phyloP scores from a whole-genome alignment of 108 stramenopile species.

The Aureococcus anophagefferens region DNA sequence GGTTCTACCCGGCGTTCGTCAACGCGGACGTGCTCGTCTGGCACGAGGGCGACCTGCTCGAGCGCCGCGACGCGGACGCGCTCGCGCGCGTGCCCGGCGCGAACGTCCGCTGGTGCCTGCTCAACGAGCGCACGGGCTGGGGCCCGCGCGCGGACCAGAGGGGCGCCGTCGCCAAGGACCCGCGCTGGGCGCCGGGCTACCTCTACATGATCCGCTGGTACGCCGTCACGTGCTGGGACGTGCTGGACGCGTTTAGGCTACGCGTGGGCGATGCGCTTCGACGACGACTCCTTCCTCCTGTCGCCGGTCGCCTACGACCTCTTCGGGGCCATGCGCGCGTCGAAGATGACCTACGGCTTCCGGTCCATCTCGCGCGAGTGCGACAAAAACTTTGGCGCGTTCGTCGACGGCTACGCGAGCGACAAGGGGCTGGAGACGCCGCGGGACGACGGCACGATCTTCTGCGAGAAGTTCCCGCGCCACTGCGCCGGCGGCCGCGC shows the following conservation, averaged over 20 bases:
- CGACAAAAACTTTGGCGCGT: background rate
- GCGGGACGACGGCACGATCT: background rate
- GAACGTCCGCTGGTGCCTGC: background rate
- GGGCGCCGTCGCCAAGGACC: background rate
- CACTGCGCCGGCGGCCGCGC: background rate
- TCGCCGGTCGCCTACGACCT: constrained; percentile 57
- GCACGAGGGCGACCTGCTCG: background rate
- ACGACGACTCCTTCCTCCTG: constrained; percentile 65
- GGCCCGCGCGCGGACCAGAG: background rate
- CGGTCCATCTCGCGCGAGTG: background rate
- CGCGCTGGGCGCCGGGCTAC: constrained; percentile 20
- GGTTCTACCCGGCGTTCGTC: background rate
- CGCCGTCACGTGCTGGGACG: constrained; percentile 57
- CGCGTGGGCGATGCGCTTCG: constrained; percentile 59
- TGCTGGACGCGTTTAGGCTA: constrained; percentile 42
- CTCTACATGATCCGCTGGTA: constrained; percentile 68
- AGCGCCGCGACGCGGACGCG: background rate
- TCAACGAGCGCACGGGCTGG: background rate
- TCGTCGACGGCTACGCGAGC: background rate
- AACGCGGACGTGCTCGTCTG: background rate
- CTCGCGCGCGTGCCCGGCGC: background rate
- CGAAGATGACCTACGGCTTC: background rate
- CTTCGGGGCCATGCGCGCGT: constrained; percentile 50
- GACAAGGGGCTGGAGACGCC: background rate
- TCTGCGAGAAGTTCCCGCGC: background rate